phyloP scores from a whole-genome alignment of 225 moss, liverwort and hornwort genomes.

The Sphagnum tenellum region DNA sequence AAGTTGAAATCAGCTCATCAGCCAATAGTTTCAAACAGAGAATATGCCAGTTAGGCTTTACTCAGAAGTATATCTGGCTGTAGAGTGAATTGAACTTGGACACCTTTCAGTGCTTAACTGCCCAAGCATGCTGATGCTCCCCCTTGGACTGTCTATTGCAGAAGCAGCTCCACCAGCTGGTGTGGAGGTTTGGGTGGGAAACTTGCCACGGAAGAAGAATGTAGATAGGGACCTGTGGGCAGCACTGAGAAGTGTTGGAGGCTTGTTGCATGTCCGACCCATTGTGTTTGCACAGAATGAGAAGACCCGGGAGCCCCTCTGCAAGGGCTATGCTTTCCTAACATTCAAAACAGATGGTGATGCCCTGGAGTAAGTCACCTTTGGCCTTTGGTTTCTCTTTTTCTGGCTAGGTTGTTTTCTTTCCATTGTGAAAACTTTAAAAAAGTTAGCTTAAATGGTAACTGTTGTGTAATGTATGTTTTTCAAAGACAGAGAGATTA shows the following conservation, averaged over 20 bases:
- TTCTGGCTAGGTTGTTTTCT: no score
- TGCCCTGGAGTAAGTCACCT: constrained; percentile 12
- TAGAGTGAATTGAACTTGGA: background rate
- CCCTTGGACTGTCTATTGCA: constrained; percentile 10
- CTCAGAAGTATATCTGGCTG: background rate
- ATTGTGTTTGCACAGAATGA: constrained; percentile 55
- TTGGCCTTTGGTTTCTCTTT: no score
- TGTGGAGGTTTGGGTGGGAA: constrained; percentile 82
- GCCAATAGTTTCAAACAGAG: no score
- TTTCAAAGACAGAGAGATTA: no score
- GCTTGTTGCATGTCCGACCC: constrained; percentile 81
- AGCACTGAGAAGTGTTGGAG: constrained; percentile 39
- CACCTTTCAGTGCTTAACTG: background rate
- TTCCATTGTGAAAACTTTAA: no score
- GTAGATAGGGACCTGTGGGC: constrained; percentile 75
- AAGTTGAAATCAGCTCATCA: background rate
- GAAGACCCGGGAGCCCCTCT: constrained; percentile 93
- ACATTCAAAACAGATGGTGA: constrained; percentile 63
- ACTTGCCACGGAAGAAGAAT: constrained; percentile 81
- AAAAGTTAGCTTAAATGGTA: no score
- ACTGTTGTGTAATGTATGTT: no score
- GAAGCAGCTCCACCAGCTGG: constrained; percentile 53
- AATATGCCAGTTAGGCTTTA: no score
- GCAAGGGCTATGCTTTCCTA: constrained; percentile 89
- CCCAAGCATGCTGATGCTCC: background rate